A percentile compares a stretch with the other conserved stretches of the same genome.
Conservation (phyloP, 768 basidiomycete species). For the Naganishia kalamii region DNA sequence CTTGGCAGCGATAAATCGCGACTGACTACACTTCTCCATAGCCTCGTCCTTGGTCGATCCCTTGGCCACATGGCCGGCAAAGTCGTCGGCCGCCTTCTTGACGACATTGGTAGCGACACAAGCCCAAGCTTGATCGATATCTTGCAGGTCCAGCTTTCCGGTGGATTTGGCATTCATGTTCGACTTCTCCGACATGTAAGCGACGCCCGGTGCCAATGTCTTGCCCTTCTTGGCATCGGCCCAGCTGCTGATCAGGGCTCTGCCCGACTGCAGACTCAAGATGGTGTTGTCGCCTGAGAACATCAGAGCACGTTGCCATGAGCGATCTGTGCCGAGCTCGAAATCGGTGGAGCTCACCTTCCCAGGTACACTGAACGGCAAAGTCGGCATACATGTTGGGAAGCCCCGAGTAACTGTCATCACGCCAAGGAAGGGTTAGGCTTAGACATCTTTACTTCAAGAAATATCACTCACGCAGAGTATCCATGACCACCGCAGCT, state of each 20-base stretch:
- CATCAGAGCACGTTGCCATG: neutral
- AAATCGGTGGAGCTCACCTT: constrained; percentile 21
- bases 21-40: constrained; percentile 49
- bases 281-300: constrained; percentile 47
- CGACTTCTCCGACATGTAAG: constrained; percentile 46
- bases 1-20: constrained; percentile 50
- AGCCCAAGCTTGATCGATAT: constrained; percentile 47
- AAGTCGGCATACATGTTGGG: constrained; percentile 48
- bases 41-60: constrained; percentile 48
- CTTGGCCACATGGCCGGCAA: constrained; percentile 38
- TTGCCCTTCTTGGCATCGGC: constrained; percentile 46
- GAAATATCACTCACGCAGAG: constrained; percentile 38
- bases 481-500: constrained; percentile 50
- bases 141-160: constrained; percentile 40
- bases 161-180: constrained; percentile 41
- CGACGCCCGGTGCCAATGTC: constrained; percentile 46
- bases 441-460: neutral
- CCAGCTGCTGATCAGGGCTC: constrained; percentile 44
- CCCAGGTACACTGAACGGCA: constrained; percentile 49
- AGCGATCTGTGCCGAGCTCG: neutral
- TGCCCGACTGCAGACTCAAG: constrained; percentile 45
- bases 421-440: neutral
- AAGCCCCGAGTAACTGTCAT: constrained; percentile 40
- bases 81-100: constrained; percentile 48
- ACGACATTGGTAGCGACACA: constrained; percentile 49